Conservation (phyloP, 768 basidiomycete species). For the Calocybe gangraenosa region DNA sequence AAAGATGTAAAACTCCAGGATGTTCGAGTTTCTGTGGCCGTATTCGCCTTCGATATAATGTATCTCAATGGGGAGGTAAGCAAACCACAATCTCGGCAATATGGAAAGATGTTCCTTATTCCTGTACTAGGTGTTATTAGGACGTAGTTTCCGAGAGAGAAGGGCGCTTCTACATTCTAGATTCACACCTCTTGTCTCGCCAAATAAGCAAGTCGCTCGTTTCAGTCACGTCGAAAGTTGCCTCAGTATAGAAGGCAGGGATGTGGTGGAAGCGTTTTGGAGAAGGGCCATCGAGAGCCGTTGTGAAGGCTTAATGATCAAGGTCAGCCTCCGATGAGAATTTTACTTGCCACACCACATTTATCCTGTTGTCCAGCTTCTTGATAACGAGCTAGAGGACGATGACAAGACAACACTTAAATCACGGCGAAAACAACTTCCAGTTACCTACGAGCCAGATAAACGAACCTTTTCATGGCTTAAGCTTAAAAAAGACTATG, state of each 20-base stretch:
- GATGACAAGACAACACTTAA: conserved; percentile 24
- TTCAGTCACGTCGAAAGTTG: conserved; percentile 74
- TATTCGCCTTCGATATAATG: conserved; percentile 90
- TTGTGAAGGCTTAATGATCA: conserved; percentile 94
- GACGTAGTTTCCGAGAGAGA: conserved; percentile 65
- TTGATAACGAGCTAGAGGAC: conserved; percentile 51
- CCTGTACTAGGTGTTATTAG: conserved; percentile 57
- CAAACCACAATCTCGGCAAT: conserved; percentile 8
- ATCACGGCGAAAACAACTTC: conserved; percentile 60
- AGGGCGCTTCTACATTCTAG: conserved; percentile 56
- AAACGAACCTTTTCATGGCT: conserved; percentile 85
- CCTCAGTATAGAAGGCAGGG: conserved; percentile 58
- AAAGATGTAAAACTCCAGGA: conserved; percentile 77
- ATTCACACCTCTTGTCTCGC: conserved; percentile 52
- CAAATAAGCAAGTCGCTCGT: conserved; percentile 45
- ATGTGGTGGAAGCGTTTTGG: conserved; percentile 74
- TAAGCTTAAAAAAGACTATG: conserved; percentile 92
- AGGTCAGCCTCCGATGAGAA: conserved; percentile 48
- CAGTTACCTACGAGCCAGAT: conserved; percentile 88
- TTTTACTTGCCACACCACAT: neutral
- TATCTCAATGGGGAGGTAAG: conserved; percentile 74
- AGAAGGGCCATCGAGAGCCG: conserved; percentile 66
- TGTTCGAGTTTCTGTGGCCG: conserved; percentile 74
- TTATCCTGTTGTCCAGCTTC: conserved; percentile 39
- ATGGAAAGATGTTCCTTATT: conserved; percentile 3